Conservation (phyloP, 768 basidiomycete genomes). For the Rhodotorula diobovata region DNA sequence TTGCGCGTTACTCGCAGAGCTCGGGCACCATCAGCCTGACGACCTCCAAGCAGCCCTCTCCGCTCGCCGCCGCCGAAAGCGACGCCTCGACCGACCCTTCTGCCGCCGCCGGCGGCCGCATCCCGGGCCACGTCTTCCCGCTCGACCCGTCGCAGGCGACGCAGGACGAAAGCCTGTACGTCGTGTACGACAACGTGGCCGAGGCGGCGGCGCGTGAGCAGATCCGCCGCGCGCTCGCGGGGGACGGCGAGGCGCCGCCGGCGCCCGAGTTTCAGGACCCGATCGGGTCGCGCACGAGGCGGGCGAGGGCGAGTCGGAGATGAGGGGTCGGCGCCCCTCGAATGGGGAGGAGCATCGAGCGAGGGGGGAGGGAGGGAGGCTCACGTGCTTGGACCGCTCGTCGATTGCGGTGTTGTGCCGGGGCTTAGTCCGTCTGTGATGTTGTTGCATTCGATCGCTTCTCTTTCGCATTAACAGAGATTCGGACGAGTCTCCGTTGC, state of each 20-base stretch:
- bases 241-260: not conserved
- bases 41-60: not conserved
- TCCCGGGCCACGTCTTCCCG: not conserved
- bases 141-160: constrained; percentile 15
- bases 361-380: too few relatives aligned
- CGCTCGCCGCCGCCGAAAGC: not conserved
- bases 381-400: too few relatives aligned
- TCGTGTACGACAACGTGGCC: constrained; percentile 14
- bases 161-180: constrained; percentile 19
- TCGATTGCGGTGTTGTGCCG: too few relatives aligned
- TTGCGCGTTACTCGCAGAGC: not conserved
- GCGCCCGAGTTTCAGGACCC: constrained; percentile 2
- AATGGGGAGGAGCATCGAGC: too few relatives aligned
- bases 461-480: too few relatives aligned
- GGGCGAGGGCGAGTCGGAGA: not conserved
- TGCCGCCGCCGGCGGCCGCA: not conserved
- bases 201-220: constrained; percentile 3
- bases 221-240: constrained; percentile 7
- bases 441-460: too few relatives aligned
- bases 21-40: not conserved
- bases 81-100: not conserved
- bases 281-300: not conserved
- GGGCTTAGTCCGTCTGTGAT: too few relatives aligned
- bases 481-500: too few relatives aligned
- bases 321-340: too few relatives aligned